These are phyloP conservation scores for Neophaeococcomyces mojaviensis DNA, from an alignment of 2,329 filamentous ascomycete genomes.

Conservation along the genomic window DNA sequence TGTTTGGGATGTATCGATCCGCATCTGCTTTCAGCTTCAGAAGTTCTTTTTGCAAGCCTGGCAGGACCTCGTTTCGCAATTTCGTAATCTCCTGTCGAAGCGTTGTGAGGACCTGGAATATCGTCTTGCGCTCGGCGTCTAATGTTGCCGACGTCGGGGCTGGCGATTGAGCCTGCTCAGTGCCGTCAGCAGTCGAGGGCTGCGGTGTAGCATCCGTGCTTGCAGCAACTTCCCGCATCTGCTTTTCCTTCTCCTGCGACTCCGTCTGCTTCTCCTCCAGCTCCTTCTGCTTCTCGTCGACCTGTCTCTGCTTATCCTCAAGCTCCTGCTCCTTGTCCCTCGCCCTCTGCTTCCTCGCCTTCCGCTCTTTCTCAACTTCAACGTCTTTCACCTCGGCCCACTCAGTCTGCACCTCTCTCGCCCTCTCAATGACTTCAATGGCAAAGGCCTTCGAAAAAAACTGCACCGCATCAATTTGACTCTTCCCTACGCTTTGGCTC, in stretches of 20 bases:
- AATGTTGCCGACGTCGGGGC: constrained; percentile 6
- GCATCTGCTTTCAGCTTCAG: constrained; percentile 26
- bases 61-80: constrained; percentile 5
- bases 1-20: constrained; percentile 30
- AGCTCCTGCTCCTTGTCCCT: constrained; percentile 32
- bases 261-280: not conserved
- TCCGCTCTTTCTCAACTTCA: constrained; percentile 47
- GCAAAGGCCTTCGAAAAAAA: constrained; percentile 61
- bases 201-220: no score
- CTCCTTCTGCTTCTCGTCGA: constrained; percentile 2
- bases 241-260: not conserved
- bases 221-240: not conserved
- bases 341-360: constrained; percentile 21
- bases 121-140: constrained; percentile 4
- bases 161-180: constrained; percentile 9
- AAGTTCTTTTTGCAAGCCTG: constrained; percentile 19
- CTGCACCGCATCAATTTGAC: constrained; percentile 50
- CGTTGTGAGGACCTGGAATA: constrained; percentile 12
- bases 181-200: constrained; percentile 9
- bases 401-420: constrained; percentile 53
- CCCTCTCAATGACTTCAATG: constrained; percentile 58
- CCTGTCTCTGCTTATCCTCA: constrained; percentile 26
- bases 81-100: constrained; percentile 19
- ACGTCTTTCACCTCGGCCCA: constrained; percentile 45
- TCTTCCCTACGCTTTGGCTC: constrained; percentile 45